Percentiles rank a stretch among this genome's conserved stretches.
phyloP scores from a whole-genome alignment of 2,329 filamentous ascomycete genomes.

The Fusarium continuum region DNA sequence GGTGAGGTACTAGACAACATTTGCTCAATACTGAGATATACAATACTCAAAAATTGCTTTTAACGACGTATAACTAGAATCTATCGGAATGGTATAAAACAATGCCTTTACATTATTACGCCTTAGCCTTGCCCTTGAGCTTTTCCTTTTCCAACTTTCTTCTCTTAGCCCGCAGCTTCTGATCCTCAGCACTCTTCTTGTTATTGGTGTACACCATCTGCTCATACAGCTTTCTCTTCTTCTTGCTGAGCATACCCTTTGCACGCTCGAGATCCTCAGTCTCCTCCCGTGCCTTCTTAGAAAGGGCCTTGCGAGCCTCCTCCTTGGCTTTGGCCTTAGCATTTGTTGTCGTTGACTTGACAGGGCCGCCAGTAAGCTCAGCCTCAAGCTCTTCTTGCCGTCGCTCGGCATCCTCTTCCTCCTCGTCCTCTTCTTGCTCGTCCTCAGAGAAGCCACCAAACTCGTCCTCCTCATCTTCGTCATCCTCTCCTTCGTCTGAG shows the following conservation, averaged over 20 bases:
- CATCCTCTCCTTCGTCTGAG: slow-evolving; percentile 58
- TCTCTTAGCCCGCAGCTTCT: slow-evolving; percentile 87
- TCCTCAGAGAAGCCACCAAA: slow-evolving; percentile 62
- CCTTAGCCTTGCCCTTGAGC: slow-evolving; percentile 53
- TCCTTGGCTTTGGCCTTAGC: slow-evolving; percentile 70
- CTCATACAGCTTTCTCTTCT: slow-evolving; percentile 97
- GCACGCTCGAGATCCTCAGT: slow-evolving; percentile 89
- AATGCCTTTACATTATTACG: slow-evolving; percentile 48
- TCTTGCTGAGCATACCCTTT: slow-evolving; percentile 98
- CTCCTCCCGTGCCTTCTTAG: slow-evolving; percentile 77
- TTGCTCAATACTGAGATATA: not conserved
- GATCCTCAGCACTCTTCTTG: slow-evolving; percentile 90
- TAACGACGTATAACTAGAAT: slow-evolving; percentile 40
- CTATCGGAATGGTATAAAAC: slow-evolving; percentile 46
- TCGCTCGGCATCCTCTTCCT: slow-evolving; percentile 72
- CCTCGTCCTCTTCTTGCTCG: slow-evolving; percentile 57
- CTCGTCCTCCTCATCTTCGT: slow-evolving; percentile 57
- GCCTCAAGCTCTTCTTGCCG: slow-evolving; percentile 93
- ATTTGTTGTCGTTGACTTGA: slow-evolving; percentile 60
- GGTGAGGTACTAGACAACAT: not conserved
- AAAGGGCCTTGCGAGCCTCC: slow-evolving; percentile 73
- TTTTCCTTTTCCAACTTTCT: slow-evolving; percentile 82
- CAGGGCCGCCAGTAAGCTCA: slow-evolving; percentile 77
- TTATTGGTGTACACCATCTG: slow-evolving; percentile 97
- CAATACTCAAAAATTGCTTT: slow-evolving; percentile 23